Conservation (phyloP, 345 rosid genomes). For the Eucalyptus marginata region DNA sequence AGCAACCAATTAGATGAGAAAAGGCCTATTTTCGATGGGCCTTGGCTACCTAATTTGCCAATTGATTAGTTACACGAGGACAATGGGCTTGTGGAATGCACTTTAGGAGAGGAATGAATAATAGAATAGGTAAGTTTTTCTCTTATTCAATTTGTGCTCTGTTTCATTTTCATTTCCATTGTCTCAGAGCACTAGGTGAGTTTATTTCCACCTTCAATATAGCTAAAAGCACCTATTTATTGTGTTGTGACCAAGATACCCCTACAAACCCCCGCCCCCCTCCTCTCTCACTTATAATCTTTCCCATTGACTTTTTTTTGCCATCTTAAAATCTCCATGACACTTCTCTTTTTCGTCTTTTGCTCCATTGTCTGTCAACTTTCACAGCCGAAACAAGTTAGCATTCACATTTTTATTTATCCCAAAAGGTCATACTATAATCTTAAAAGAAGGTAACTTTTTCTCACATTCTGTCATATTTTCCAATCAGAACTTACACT, state of each 20-base stretch:
- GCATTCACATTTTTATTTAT: background rate
- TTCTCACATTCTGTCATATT: background rate
- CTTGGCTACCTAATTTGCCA: background rate
- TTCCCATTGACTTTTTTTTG: background rate
- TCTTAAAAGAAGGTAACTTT: background rate
- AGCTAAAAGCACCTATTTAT: background rate
- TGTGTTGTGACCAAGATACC: background rate
- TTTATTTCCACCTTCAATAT: background rate
- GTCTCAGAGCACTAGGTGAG: background rate
- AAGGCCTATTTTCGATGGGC: background rate
- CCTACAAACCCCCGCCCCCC: background rate
- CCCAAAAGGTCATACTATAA: background rate
- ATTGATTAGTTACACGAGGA: background rate
- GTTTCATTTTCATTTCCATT: background rate
- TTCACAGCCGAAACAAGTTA: background rate
- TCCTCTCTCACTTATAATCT: background rate
- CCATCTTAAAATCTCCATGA: background rate
- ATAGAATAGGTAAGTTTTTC: background rate
- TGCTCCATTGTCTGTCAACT: background rate
- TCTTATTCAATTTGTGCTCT: background rate
- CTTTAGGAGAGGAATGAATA: background rate
- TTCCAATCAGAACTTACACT: background rate
- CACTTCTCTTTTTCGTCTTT: background rate
- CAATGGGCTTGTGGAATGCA: background rate
- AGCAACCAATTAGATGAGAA: background rate